Base-by-base conservation (phyloP, 1,284 basidiomycete species). In the Ganoderma lucidum region DNA sequence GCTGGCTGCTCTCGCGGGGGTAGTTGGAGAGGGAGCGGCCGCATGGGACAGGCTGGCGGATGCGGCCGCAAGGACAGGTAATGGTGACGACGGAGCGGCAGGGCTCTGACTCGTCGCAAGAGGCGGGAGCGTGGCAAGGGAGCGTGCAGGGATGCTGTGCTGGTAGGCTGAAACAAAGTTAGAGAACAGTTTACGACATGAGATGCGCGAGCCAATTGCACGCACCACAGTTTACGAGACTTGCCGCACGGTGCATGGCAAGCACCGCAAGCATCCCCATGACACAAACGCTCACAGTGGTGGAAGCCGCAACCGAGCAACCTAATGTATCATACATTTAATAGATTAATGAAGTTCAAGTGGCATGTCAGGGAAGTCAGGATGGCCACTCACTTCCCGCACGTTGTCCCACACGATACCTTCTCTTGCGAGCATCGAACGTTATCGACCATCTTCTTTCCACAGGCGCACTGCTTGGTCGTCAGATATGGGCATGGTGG, bases 401-500 rank as follows among this genome's bases (percentile, higher is more conserved):
- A 98, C 0, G 85, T 78, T 51, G 84, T 86, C 4, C 96, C 96
- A 78, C 96, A 98, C 0, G 88, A 91, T 2, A 98, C 91, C 72
- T 91, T 92, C 75, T 93, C 92, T 74, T 93, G 88, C 4, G 94
- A 94, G 79, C 96, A 98, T 51, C 89, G 84, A 4, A 92, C 83
- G 72, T 94, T 92, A 17, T 81, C 83, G 0, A 96, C 84, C 44
- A 81, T 82, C 75, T 91, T 93, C 86, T 96, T 97, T 14, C 95
- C 94, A 77, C 96, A 98, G 0, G 93, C 94, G 77, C 96, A 98
- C 2, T 79, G 76, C 79, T 95, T 96, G 35, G 83, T 84, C 0
- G 92, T 91, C 64, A 98, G 82, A 78, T 91, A 91, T 0, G 91
- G 88, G 76, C 96, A 98, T 0, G 95, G 93, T 0, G 96, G 96